Conservation (phyloP, 2,329 filamentous ascomycete genomes). For the Fusarium fujikuroi region DNA sequence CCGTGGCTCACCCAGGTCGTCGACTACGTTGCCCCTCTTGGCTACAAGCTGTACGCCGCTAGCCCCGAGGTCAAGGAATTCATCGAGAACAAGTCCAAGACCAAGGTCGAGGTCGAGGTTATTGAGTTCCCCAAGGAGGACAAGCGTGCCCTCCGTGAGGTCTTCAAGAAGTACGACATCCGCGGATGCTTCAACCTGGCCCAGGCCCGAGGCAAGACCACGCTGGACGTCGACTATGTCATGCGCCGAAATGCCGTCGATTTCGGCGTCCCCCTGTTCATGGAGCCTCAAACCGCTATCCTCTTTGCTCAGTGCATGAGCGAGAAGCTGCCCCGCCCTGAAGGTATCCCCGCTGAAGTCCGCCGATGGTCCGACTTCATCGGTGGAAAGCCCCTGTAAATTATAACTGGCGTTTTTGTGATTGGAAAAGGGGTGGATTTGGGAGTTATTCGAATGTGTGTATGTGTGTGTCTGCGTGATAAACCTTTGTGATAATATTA, state of each 20-base stretch:
- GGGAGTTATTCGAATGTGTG: constrained; percentile 19
- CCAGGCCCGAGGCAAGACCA: constrained; percentile 81
- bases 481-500: constrained; percentile 18
- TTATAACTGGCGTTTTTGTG: constrained; percentile 41
- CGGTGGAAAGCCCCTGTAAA: constrained; percentile 82
- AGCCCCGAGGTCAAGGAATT: constrained; percentile 83
- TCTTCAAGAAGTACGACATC: constrained; percentile 97
- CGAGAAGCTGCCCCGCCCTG: constrained; percentile 89
- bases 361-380: constrained; percentile 96
- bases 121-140: constrained; percentile 98
- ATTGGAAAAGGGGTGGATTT: constrained; percentile 26
- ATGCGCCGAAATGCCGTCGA: constrained; percentile 99
- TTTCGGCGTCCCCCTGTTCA: constrained; percentile 97
- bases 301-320: constrained; percentile 98
- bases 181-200: constrained; percentile 96
- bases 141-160: constrained; percentile 92
- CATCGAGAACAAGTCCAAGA: constrained; percentile 77
- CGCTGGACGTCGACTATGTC: constrained; percentile 94
- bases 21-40: constrained; percentile 86
- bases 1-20: constrained; percentile 81
- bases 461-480: constrained; percentile 4
- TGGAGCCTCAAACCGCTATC: constrained; percentile 97
- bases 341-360: constrained; percentile 92
- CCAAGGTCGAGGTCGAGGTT: constrained; percentile 78
- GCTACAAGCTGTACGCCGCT: constrained; percentile 94